phyloP scores from a whole-genome alignment of 495 filamentous ascomycete genomes.

The Hypoxylon lienhwacheense region DNA sequence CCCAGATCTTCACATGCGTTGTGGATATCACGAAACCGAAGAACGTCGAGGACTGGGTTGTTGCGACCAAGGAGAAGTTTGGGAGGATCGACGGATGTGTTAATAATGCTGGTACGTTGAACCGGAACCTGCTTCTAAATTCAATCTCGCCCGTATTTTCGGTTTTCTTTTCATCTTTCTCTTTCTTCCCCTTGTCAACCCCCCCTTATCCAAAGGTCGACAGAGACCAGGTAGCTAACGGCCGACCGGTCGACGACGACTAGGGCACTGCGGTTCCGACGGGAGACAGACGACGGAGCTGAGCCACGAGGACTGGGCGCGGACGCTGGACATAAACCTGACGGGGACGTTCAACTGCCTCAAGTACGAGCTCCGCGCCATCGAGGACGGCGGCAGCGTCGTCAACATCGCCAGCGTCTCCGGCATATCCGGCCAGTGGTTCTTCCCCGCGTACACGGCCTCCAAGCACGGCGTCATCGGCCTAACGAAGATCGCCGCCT shows the following conservation, averaged over 20 bases:
- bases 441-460: conserved; percentile 51
- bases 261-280: conserved; percentile 25
- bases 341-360: conserved; percentile 29
- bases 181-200: background rate
- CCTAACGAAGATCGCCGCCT: conserved; percentile 54
- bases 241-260: background rate
- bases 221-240: background rate
- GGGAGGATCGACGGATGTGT: conserved; percentile 27
- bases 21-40: conserved; percentile 21
- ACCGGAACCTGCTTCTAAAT: background rate
- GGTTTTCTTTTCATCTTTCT: background rate
- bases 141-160: background rate
- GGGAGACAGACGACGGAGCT: conserved; percentile 11
- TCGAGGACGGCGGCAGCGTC: conserved; percentile 48
- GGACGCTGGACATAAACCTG: conserved; percentile 27
- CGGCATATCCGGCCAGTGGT: conserved; percentile 47
- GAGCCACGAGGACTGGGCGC: conserved; percentile 20
- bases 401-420: conserved; percentile 56
- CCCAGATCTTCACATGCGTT: conserved; percentile 9
- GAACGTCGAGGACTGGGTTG: conserved; percentile 28
- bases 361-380: conserved; percentile 45
- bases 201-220: too few species aligned
- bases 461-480: conserved; percentile 61
- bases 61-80: conserved; percentile 16
- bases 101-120: conserved; percentile 21